Conservation (phyloP, 2,329 filamentous ascomycete genomes). For the Trichoderma sp. region DNA sequence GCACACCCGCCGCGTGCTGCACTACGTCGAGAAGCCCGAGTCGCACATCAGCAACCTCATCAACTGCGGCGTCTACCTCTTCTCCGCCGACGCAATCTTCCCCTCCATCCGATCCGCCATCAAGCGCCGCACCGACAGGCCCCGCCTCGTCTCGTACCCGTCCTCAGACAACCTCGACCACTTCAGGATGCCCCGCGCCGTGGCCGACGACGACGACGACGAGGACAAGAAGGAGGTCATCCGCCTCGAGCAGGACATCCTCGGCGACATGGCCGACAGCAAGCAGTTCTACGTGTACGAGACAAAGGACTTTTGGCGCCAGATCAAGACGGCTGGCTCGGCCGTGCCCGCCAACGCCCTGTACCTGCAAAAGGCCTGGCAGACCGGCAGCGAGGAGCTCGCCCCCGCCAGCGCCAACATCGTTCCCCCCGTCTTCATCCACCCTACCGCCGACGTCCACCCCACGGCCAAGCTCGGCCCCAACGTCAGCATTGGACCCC, state of each 20-base stretch:
- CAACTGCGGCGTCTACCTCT: conserved; percentile 99
- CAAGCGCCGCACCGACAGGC: conserved; percentile 90
- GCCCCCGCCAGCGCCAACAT: conserved; percentile 83
- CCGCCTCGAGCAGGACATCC: conserved; percentile 93
- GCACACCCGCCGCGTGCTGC: conserved; percentile 91
- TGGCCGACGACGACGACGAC: conserved; percentile 43
- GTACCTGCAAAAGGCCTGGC: conserved; percentile 92
- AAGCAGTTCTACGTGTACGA: conserved; percentile 98
- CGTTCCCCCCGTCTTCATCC: conserved; percentile 90
- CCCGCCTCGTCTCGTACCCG: conserved; percentile 90
- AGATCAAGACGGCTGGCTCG: conserved; percentile 98
- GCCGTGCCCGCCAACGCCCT: conserved; percentile 95
- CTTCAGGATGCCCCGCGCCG: conserved; percentile 49
- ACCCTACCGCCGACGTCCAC: conserved; percentile 86
- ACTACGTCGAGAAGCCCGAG: conserved; percentile 98
- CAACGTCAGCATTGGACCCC: conserved; percentile 94
- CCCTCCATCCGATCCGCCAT: conserved; percentile 92
- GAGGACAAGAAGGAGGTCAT: conserved; percentile 79
- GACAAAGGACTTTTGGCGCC: conserved; percentile 99
- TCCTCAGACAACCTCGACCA: conserved; percentile 89
- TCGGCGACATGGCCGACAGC: conserved; percentile 92
- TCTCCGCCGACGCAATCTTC: conserved; percentile 94
- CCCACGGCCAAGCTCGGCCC: conserved; percentile 95
- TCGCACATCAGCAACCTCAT: conserved; percentile 97
- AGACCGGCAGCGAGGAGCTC: conserved; percentile 75